These are phyloP conservation scores for Fragaria iinumae DNA, from an alignment of 306 rosid genomes.

Conservation along the genomic window DNA sequence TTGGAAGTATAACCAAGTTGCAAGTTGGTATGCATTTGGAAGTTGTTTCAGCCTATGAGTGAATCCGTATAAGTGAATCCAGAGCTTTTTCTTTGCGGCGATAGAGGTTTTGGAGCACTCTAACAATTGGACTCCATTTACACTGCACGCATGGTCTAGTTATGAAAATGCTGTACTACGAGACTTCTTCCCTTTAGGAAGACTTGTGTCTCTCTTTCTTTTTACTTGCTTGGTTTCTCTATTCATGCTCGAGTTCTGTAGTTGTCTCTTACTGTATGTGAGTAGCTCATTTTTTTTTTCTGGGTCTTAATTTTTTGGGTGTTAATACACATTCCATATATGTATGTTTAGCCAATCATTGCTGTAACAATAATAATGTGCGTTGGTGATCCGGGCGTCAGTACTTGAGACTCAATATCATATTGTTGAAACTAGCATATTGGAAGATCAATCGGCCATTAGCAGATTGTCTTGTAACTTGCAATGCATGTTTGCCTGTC, in stretches of 20 bases:
- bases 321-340: neutral
- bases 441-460: no score
- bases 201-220: neutral
- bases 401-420: neutral
- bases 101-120: slow-evolving; percentile 20
- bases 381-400: neutral
- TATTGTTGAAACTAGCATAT: no score
- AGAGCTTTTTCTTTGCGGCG: slow-evolving; percentile 20
- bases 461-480: neutral
- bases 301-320: neutral
- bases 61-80: neutral
- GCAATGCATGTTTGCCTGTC: no score
- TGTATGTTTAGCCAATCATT: neutral
- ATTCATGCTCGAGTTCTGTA: neutral
- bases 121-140: neutral
- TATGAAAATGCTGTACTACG: neutral
- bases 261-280: neutral
- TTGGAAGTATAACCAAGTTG: slow-evolving; percentile 3
- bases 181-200: neutral
- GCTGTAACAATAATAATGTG: neutral
- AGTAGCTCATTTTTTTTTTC: neutral
- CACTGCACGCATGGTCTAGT: neutral
- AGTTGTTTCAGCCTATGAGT: neutral
- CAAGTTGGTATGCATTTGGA: neutral
- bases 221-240: neutral